A percentile compares a stretch with the other conserved stretches of the same genome.
phyloP scores from a whole-genome alignment of 257 asterid species.

The Coffea eugenioides region DNA sequence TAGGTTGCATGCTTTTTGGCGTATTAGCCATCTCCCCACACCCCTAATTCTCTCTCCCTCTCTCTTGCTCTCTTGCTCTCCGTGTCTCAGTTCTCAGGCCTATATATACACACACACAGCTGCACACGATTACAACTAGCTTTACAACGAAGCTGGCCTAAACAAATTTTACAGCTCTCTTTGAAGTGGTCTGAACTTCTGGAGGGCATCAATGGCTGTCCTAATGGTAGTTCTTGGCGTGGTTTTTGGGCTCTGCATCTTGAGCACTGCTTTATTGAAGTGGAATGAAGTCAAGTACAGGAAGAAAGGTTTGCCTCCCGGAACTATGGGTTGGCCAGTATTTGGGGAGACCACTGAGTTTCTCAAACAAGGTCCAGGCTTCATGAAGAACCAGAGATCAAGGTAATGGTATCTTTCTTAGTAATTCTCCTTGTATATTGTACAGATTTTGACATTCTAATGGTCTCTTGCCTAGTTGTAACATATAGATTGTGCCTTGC shows the following conservation, averaged over 20 bases:
- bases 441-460: not conserved
- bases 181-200: constrained; percentile 40
- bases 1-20: constrained; percentile 59
- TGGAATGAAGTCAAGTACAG: constrained; percentile 86
- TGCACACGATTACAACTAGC: constrained; percentile 67
- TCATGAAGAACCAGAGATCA: constrained; percentile 90
- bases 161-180: constrained; percentile 38
- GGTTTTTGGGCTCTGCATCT: constrained; percentile 63
- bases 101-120: constrained; percentile 54
- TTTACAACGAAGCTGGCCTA: constrained; percentile 50
- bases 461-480: not conserved
- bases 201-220: constrained; percentile 67
- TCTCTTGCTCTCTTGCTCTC: constrained; percentile 14
- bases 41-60: constrained; percentile 1
- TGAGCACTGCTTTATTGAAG: constrained; percentile 65
- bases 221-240: constrained; percentile 48
- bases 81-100: constrained; percentile 25
- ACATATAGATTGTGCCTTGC: not conserved
- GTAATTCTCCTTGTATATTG: not conserved
- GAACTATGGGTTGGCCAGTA: constrained; percentile 99
- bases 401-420: constrained; percentile 45
- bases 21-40: constrained; percentile 44
- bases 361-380: constrained; percentile 87
- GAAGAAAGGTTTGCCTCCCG: constrained; percentile 87
- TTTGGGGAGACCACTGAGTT: constrained; percentile 98